These are phyloP conservation scores for Lizonia empirigonia DNA, from an alignment of 2,329 filamentous ascomycete genomes.

Conservation along the genomic window DNA sequence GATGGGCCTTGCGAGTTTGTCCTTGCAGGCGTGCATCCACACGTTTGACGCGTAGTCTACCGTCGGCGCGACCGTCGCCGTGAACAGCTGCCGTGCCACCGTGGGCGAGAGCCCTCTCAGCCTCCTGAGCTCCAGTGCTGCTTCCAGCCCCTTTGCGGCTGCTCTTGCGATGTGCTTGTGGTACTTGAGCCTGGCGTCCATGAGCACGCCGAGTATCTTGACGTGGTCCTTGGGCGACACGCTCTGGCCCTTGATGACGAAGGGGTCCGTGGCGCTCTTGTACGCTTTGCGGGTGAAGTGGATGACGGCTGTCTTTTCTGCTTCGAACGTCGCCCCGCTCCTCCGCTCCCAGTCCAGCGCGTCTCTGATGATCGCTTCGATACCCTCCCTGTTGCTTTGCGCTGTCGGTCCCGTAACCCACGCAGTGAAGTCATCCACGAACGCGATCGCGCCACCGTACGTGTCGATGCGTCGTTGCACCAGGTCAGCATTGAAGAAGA, in stretches of 20 bases:
- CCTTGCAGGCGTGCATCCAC: constrained; percentile 15
- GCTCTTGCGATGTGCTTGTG: constrained; percentile 19
- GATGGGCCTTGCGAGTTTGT: constrained; percentile 13
- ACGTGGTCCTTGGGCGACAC: constrained; percentile 15
- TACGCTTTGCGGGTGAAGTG: constrained; percentile 36
- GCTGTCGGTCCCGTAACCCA: constrained; percentile 12
- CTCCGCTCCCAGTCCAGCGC: constrained; percentile 28
- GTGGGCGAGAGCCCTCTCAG: constrained; percentile 18
- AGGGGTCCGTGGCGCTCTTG: background rate
- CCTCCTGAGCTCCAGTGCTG: constrained; percentile 16
- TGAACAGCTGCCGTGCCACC: constrained; percentile 18
- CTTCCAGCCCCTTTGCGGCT: constrained; percentile 18
- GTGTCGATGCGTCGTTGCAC: constrained; percentile 20
- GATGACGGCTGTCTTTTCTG: constrained; percentile 43
- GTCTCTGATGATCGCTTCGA: constrained; percentile 11
- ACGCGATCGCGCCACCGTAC: constrained; percentile 25
- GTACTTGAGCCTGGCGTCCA: constrained; percentile 21
- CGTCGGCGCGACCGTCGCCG: constrained; percentile 10
- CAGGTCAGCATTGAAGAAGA: constrained; percentile 31
- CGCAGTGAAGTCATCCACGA: constrained; percentile 34
- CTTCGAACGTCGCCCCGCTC: constrained; percentile 29
- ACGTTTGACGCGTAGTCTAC: constrained; percentile 18
- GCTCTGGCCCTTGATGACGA: constrained; percentile 13
- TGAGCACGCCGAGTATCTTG: constrained; percentile 22
- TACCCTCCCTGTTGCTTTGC: constrained; percentile 15